Percentiles rank a stretch among this genome's conserved stretches.
Evolutionary conservation across 2,329 filamentous ascomycete genomes (phyloP).

Genomic region (Colletotrichum kahawae): DNA sequence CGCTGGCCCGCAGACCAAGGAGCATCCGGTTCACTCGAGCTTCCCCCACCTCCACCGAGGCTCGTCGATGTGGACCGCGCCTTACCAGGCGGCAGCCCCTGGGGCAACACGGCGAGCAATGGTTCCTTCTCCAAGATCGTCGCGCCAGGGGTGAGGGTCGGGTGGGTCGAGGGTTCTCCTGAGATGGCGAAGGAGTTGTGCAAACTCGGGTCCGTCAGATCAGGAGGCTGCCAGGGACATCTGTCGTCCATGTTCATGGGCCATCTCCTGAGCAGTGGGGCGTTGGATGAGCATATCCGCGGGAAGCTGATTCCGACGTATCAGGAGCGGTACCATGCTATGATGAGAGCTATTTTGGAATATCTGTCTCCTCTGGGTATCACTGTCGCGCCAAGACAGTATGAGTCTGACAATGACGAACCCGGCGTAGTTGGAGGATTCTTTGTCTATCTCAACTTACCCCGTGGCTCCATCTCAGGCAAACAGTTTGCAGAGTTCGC

Average conservation of each 20-base stretch:
- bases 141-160: conserved; percentile 79
- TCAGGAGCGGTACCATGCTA: not conserved
- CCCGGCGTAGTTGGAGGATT: not conserved
- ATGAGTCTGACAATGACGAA: not conserved
- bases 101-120: conserved; percentile 81
- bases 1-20: not conserved
- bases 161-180: conserved; percentile 79
- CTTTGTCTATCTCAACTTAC: not conserved
- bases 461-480: not conserved
- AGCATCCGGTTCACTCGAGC: not conserved
- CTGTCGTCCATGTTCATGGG: not conserved
- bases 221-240: not conserved
- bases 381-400: not conserved
- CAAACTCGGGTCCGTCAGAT: conserved; percentile 60
- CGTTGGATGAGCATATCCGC: not conserved
- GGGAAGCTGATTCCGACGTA: not conserved
- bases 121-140: conserved; percentile 88
- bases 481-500: not conserved
- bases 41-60: not conserved
- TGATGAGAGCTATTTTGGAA: not conserved
- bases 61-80: not conserved
- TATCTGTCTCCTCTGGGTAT: not conserved
- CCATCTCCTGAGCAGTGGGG: not conserved
- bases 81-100: conserved; percentile 55
- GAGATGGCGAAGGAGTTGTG: conserved; percentile 55